Conservation (phyloP, 257 asterid genomes). For the Sherardia arvensis region DNA sequence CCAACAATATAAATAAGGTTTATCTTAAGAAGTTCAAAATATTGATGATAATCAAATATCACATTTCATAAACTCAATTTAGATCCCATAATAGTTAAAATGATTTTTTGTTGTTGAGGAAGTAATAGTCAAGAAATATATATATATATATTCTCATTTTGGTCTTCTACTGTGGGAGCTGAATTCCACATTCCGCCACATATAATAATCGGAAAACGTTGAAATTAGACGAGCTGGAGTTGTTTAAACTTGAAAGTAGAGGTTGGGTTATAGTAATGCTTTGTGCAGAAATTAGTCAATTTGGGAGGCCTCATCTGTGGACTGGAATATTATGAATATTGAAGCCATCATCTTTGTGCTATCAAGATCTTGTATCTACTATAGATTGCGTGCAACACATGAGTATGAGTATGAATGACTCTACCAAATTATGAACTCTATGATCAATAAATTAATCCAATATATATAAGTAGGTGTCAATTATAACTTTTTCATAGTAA, state of each 20-base stretch:
- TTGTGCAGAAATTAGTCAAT: not conserved
- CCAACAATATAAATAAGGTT: too few relatives aligned
- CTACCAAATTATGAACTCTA: too few relatives aligned
- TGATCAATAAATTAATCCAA: too few relatives aligned
- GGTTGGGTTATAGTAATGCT: not conserved
- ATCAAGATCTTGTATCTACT: not conserved
- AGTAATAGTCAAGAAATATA: not conserved
- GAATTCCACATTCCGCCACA: not conserved
- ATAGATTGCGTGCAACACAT: slow-evolving; percentile 5
- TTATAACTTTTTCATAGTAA: too few relatives aligned
- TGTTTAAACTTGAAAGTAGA: not conserved
- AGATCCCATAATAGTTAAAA: too few relatives aligned
- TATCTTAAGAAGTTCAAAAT: too few relatives aligned
- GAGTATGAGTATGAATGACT: not conserved
- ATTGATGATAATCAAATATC: too few relatives aligned
- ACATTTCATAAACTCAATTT: too few relatives aligned
- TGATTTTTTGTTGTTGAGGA: too few relatives aligned
- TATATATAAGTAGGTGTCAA: too few relatives aligned
- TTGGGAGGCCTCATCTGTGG: not conserved
- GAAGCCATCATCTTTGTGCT: slow-evolving; percentile 1
- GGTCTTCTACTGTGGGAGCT: not conserved
- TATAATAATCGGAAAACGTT: not conserved
- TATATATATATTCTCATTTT: not conserved
- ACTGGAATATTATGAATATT: not conserved
- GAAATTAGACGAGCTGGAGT: not conserved